phyloP scores from a whole-genome alignment of 768 basidiomycete species.

The Amanita fuliginea region DNA sequence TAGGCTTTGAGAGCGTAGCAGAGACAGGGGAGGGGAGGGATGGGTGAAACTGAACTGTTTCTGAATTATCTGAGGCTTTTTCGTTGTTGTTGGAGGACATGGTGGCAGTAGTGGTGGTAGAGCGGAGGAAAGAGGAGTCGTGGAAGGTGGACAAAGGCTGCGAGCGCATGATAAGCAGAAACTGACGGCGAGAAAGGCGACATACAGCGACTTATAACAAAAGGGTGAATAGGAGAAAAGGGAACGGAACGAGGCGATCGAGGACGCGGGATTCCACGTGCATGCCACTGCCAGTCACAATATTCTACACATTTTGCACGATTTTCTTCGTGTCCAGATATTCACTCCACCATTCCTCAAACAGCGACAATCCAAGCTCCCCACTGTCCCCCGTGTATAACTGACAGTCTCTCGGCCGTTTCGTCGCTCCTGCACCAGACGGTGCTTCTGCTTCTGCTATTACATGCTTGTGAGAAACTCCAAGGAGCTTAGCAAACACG shows the following conservation, averaged over 20 bases:
- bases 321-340: constrained; percentile 14
- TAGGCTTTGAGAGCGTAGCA: constrained; percentile 33
- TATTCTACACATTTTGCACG: background rate
- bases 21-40: constrained; percentile 52
- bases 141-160: background rate
- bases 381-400: constrained; percentile 72
- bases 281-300: too few relatives aligned
- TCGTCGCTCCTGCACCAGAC: constrained; percentile 50
- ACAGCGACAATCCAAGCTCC: constrained; percentile 48
- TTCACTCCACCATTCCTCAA: constrained; percentile 79
- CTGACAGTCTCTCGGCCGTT: constrained; percentile 72
- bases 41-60: background rate
- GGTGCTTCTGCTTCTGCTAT: constrained; percentile 62
- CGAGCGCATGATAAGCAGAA: background rate
- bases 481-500: constrained; percentile 61
- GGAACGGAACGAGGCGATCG: background rate
- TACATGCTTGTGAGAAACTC: constrained; percentile 65
- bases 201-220: constrained; percentile 3
- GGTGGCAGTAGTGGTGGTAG: background rate
- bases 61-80: background rate
- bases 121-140: background rate
- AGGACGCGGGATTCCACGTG: too few relatives aligned
- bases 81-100: constrained; percentile 7
- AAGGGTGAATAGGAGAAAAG: constrained; percentile 1
- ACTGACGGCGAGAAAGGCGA: background rate